A percentile compares a stretch with the other conserved stretches of the same genome.
Evolutionary conservation across 2,329 filamentous ascomycete species (phyloP).

Genomic region (Aspergillus caelatus): DNA sequence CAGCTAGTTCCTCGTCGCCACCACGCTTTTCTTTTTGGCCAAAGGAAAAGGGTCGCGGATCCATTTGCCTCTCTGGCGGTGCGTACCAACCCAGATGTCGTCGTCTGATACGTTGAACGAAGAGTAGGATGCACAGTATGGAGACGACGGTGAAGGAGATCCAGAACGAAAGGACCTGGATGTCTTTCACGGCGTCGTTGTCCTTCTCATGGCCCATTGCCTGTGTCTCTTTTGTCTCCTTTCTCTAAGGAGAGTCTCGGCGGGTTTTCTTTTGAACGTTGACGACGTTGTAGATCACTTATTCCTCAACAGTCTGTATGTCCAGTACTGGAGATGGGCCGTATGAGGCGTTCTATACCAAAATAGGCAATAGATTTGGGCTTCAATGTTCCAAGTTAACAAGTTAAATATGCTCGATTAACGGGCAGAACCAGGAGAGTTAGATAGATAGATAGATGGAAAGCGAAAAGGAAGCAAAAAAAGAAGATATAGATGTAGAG

Average conservation of each 20-base stretch:
- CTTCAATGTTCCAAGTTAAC: not conserved
- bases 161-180: constrained; percentile 17
- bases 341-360: not conserved
- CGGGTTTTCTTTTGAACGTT: not conserved
- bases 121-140: constrained; percentile 20
- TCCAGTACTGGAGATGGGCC: not conserved
- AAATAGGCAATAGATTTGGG: not conserved
- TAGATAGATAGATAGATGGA: too few species aligned
- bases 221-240: constrained; percentile 12
- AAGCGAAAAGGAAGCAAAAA: too few species aligned
- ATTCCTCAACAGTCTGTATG: not conserved
- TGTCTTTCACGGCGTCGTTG: constrained; percentile 11
- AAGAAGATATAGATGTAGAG: not conserved
- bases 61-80: constrained; percentile 22
- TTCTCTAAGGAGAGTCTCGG: constrained; percentile 6
- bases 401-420: not conserved
- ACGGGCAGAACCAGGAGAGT: not conserved
- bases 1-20: constrained; percentile 22
- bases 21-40: constrained; percentile 16
- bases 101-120: constrained; percentile 23
- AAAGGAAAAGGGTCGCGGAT: constrained; percentile 13
- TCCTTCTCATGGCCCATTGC: constrained; percentile 21
- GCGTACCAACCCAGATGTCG: constrained; percentile 17
- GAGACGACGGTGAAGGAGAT: constrained; percentile 19
- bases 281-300: not conserved